These are phyloP conservation scores for Przewalskia tangutica DNA, from an alignment of 257 asterid species.

Conservation along the genomic window DNA sequence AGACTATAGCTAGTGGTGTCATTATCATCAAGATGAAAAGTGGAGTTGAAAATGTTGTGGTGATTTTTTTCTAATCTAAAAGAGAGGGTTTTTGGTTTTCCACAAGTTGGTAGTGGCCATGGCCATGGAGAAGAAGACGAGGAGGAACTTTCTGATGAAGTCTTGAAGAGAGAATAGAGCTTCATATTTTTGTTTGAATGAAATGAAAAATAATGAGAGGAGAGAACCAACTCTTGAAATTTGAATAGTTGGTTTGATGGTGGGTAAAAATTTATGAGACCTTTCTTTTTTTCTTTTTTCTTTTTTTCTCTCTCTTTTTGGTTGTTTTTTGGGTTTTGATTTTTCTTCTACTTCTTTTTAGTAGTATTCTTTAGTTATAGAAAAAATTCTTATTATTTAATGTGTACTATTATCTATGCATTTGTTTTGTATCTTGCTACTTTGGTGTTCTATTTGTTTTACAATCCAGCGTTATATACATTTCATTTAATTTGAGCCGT, in stretches of 20 bases:
- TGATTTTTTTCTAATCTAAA: conserved; percentile 25
- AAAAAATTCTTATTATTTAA: too few species aligned
- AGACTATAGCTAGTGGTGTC: not conserved
- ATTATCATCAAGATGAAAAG: conserved; percentile 9
- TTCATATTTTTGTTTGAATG: conserved; percentile 26
- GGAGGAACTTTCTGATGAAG: conserved; percentile 17
- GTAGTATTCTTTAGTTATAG: too few species aligned
- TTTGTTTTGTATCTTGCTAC: too few species aligned
- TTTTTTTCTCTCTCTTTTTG: too few species aligned
- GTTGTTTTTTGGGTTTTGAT: not conserved
- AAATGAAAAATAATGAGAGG: not conserved
- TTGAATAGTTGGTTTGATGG: conserved; percentile 1
- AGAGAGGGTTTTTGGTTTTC: conserved; percentile 49
- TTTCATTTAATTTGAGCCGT: too few species aligned
- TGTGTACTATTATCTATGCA: too few species aligned
- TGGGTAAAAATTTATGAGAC: not conserved
- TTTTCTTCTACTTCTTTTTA: not conserved
- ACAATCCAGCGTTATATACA: too few species aligned
- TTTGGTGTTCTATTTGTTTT: too few species aligned
- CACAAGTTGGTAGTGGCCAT: conserved; percentile 55
- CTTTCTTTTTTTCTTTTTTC: not conserved
- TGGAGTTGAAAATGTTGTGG: conserved; percentile 14
- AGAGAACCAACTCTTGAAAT: conserved; percentile 11
- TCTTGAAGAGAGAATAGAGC: conserved; percentile 48
- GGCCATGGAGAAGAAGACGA: conserved; percentile 10